Evolutionary conservation across 2,329 filamentous ascomycete genomes (phyloP).

Genomic region (Aspergillus novofumigatus): DNA sequence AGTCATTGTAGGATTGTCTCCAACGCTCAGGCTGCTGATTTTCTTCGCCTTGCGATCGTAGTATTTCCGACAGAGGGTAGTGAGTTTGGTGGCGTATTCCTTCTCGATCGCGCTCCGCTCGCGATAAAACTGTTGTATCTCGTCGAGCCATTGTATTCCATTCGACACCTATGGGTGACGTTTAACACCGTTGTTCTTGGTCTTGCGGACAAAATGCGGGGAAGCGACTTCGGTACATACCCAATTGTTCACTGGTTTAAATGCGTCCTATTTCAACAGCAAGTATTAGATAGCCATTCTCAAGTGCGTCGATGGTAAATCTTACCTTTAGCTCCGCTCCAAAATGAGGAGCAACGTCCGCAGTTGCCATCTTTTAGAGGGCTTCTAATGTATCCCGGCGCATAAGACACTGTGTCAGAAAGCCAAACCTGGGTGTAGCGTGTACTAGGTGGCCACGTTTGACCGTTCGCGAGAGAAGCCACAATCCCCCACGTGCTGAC

Average conservation of each 20-base stretch:
- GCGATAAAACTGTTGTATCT: conserved; percentile 95
- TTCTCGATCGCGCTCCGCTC: conserved; percentile 93
- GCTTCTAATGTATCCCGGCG: conserved; percentile 15
- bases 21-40: conserved; percentile 80
- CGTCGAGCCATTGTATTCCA: conserved; percentile 91
- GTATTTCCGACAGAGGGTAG: conserved; percentile 87
- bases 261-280: conserved; percentile 67
- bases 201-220: conserved; percentile 10
- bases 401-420: conserved; percentile 15
- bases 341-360: conserved; percentile 80
- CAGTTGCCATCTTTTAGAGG: conserved; percentile 64
- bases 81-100: conserved; percentile 88
- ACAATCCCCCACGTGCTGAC: not conserved
- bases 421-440: not conserved
- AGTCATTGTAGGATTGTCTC: conserved; percentile 87
- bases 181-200: not conserved
- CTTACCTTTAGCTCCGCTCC: conserved; percentile 87
- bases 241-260: conserved; percentile 93
- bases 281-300: not conserved
- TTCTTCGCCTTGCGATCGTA: conserved; percentile 95
- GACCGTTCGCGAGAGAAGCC: not conserved
- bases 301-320: conserved; percentile 19
- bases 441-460: not conserved
- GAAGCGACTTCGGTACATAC: conserved; percentile 40
- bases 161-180: conserved; percentile 57